Evolutionary conservation across 352 stramenopile species (phyloP).

Genomic region (Pythium chondricola): DNA sequence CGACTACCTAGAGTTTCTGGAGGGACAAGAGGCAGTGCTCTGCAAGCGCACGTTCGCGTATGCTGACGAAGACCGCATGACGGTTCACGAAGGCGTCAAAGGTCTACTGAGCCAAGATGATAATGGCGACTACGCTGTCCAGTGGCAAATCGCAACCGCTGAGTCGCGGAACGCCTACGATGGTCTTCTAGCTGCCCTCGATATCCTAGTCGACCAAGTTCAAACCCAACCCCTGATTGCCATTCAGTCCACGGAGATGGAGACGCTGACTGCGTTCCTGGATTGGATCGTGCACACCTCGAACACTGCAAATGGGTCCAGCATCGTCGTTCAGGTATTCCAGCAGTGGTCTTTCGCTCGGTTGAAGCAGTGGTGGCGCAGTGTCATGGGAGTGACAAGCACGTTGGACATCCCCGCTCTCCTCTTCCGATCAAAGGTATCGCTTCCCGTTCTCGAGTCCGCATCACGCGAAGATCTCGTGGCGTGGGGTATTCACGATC

Average conservation of each 20-base stretch:
- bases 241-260: slow-evolving; percentile 29
- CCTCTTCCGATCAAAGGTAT: slow-evolving; percentile 36
- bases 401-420: slow-evolving; percentile 20
- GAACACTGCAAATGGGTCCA: slow-evolving; percentile 5
- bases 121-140: slow-evolving; percentile 27
- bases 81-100: slow-evolving; percentile 35
- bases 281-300: slow-evolving; percentile 47
- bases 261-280: slow-evolving; percentile 45
- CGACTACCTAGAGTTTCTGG: slow-evolving; percentile 32
- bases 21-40: slow-evolving; percentile 18
- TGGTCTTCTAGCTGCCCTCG: slow-evolving; percentile 30
- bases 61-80: slow-evolving; percentile 27
- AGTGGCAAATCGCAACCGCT: slow-evolving; percentile 30
- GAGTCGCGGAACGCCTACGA: slow-evolving; percentile 41
- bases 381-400: slow-evolving; percentile 7
- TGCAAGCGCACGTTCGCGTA: slow-evolving; percentile 57
- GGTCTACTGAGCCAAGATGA: slow-evolving; percentile 23
- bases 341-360: slow-evolving; percentile 43
- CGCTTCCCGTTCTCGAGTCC: slow-evolving; percentile 33
- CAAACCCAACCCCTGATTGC: slow-evolving; percentile 23
- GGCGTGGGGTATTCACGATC: slow-evolving; percentile 56
- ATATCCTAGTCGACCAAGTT: slow-evolving; percentile 35
- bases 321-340: slow-evolving; percentile 11
- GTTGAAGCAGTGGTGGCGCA: slow-evolving; percentile 52
- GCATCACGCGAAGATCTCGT: slow-evolving; percentile 65